These are phyloP conservation scores for Capsella bursapastoris DNA, from an alignment of 345 rosid species.

Conservation along the genomic window DNA sequence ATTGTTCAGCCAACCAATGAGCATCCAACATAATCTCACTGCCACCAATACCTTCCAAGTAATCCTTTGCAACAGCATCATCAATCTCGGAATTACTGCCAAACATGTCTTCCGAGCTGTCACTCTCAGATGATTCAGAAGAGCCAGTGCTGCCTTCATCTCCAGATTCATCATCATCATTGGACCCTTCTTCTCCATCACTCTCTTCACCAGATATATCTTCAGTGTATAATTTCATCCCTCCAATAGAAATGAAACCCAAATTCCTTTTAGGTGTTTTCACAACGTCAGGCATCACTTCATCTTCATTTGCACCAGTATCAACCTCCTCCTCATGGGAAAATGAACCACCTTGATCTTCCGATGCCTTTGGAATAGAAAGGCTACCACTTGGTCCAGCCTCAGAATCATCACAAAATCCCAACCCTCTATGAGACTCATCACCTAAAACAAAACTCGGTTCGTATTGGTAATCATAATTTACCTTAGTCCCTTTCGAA, in stretches of 20 bases:
- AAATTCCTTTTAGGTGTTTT: constrained; percentile 55
- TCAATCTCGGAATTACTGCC: constrained; percentile 68
- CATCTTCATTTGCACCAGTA: constrained; percentile 46
- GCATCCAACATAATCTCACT: constrained; percentile 57
- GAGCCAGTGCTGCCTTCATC: constrained; percentile 52
- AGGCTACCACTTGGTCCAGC: constrained; percentile 50
- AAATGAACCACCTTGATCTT: constrained; percentile 47
- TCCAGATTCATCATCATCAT: constrained; percentile 43
- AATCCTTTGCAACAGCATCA: constrained; percentile 84
- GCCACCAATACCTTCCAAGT: constrained; percentile 91
- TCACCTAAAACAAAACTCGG: constrained; percentile 72
- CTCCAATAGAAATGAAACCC: constrained; percentile 81
- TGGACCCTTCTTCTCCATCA: constrained; percentile 46
- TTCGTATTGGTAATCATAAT: constrained; percentile 58
- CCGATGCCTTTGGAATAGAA: constrained; percentile 52
- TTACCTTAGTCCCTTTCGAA: constrained; percentile 42
- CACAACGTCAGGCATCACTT: constrained; percentile 43
- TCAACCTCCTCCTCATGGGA: constrained; percentile 48
- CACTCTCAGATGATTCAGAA: constrained; percentile 56
- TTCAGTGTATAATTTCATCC: constrained; percentile 71
- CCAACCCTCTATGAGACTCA: constrained; percentile 65
- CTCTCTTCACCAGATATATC: constrained; percentile 74
- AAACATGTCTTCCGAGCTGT: constrained; percentile 48
- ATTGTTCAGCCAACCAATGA: constrained; percentile 61
- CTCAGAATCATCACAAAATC: constrained; percentile 62